Conservation (phyloP, 139 green algal genomes). For the Zygnema circumcarinatum region DNA sequence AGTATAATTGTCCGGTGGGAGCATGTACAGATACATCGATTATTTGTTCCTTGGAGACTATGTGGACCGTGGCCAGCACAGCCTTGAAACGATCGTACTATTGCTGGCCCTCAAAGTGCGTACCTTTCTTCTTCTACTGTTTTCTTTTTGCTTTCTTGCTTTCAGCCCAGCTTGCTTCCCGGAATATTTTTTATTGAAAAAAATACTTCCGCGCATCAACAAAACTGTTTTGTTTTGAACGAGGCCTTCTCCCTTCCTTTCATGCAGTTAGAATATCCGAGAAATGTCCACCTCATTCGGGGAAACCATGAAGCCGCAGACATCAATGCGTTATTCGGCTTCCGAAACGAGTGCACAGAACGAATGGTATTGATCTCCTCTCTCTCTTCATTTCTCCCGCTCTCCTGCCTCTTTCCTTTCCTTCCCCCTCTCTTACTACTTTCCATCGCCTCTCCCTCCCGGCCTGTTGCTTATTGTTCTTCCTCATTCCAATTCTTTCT, state of each 20-base stretch:
- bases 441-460: background rate
- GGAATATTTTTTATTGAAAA: no score
- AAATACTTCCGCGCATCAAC: no score
- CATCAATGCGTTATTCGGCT: conserved; percentile 99
- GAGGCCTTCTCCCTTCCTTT: no score
- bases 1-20: background rate
- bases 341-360: conserved; percentile 96
- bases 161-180: no score
- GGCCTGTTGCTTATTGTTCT: no score
- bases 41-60: conserved; percentile 88
- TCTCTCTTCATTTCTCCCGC: no score
- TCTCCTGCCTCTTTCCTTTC: no score
- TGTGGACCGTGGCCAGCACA: conserved; percentile 82
- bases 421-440: background rate
- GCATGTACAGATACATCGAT: conserved; percentile 53
- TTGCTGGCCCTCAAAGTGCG: conserved; percentile 73
- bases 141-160: no score
- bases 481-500: no score
- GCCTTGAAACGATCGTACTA: conserved; percentile 81
- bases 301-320: conserved; percentile 97
- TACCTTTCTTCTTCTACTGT: background rate
- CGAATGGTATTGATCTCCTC: conserved; percentile 70
- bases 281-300: conserved; percentile 93
- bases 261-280: conserved; percentile 83
- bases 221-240: no score